phyloP scores from a whole-genome alignment of 2,329 filamentous ascomycete genomes.

The Penicillium italicum region DNA sequence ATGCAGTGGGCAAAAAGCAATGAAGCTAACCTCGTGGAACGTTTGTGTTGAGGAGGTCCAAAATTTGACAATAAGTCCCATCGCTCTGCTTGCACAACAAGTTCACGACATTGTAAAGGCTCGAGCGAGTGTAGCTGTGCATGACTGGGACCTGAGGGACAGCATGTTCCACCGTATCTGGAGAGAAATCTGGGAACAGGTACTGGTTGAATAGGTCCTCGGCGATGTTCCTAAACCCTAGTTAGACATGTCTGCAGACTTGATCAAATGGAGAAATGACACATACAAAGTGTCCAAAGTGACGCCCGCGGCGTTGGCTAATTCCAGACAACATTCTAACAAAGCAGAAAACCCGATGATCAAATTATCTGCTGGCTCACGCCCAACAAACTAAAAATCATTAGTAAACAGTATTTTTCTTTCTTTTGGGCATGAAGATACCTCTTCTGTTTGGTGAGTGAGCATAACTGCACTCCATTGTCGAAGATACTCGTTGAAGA shows the following conservation, averaged over 20 bases:
- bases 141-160: slow-evolving; percentile 49
- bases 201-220: slow-evolving; percentile 59
- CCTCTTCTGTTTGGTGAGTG: slow-evolving; percentile 43
- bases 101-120: slow-evolving; percentile 60
- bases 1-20: not conserved
- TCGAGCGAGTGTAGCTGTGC: slow-evolving; percentile 53
- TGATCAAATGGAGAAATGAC: not conserved
- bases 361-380: slow-evolving; percentile 44
- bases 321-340: slow-evolving; percentile 42
- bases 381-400: slow-evolving; percentile 42
- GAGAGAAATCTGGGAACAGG: slow-evolving; percentile 59
- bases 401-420: slow-evolving; percentile 19
- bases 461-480: slow-evolving; percentile 45
- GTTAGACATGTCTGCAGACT: not conserved
- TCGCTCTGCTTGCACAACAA: slow-evolving; percentile 51
- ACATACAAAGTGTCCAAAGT: slow-evolving; percentile 36
- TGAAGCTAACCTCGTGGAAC: slow-evolving; percentile 47
- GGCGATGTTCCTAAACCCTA: slow-evolving; percentile 40
- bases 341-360: slow-evolving; percentile 44
- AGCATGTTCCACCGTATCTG: slow-evolving; percentile 27
- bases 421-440: slow-evolving; percentile 16
- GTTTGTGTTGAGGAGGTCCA: slow-evolving; percentile 52
- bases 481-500: slow-evolving; percentile 41
- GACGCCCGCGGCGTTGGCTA: slow-evolving; percentile 34
- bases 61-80: slow-evolving; percentile 49